Evolutionary conservation across 2,329 filamentous ascomycete genomes (phyloP).

Genomic region (Ceratocystiopsis sp.): DNA sequence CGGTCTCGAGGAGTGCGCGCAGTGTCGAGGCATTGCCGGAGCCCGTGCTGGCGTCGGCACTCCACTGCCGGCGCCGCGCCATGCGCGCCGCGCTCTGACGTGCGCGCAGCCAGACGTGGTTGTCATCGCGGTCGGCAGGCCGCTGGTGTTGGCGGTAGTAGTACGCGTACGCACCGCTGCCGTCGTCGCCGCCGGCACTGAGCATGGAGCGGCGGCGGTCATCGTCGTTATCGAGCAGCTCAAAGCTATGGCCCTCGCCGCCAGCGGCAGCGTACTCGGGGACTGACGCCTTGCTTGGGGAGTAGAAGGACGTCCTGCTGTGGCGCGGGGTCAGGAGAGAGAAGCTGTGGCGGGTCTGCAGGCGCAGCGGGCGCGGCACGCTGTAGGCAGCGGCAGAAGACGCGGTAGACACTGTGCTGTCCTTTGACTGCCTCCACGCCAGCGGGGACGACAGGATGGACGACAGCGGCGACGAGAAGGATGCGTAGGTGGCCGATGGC

Average conservation of each 20-base stretch:
- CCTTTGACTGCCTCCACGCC: no score
- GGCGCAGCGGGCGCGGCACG: slow-evolving; percentile 4
- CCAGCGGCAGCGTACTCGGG: no score
- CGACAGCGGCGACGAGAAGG: slow-evolving; percentile 1
- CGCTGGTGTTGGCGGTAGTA: no score
- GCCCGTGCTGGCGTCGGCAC: not conserved
- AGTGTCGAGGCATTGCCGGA: not conserved
- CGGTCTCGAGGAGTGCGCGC: slow-evolving; percentile 1
- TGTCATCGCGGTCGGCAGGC: not conserved
- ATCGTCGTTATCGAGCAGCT: not conserved
- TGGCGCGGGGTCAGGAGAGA: not conserved
- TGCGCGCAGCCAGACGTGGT: slow-evolving; percentile 1
- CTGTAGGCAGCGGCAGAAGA: not conserved
- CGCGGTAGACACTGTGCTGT: not conserved
- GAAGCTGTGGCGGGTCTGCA: slow-evolving; percentile 1
- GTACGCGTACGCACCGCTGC: not conserved
- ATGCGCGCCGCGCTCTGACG: slow-evolving; percentile 5
- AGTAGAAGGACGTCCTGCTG: not conserved
- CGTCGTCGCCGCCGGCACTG: not conserved
- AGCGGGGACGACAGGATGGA: not conserved
- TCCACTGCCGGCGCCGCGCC: slow-evolving; percentile 3
- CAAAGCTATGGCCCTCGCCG: no score
- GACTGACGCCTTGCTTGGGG: no score
- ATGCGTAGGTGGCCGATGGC: no score
- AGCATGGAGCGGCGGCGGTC: not conserved